phyloP scores from a whole-genome alignment of 495 filamentous ascomycete species.

The Penicillium paradoxum region DNA sequence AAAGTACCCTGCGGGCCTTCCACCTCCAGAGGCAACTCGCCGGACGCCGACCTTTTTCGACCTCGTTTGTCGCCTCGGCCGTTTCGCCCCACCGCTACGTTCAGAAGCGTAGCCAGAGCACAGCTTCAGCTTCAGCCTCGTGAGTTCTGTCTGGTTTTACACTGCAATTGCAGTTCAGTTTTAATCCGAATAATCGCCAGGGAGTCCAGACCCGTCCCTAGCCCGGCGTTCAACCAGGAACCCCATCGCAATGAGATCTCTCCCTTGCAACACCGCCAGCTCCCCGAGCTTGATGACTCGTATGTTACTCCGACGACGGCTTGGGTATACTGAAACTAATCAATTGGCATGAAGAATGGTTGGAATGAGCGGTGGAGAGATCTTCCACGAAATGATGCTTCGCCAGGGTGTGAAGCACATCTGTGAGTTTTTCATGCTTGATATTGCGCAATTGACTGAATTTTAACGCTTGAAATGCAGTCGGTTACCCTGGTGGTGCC shows the following conservation, averaged over 20 bases:
- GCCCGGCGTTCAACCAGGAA: conserved; percentile 67
- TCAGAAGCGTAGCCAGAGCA: conserved; percentile 48
- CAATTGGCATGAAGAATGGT: conserved; percentile 61
- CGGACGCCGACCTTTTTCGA: conserved; percentile 38
- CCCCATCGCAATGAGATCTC: conserved; percentile 59
- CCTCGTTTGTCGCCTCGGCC: conserved; percentile 38
- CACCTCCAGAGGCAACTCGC: conserved; percentile 39
- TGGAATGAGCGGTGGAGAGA: conserved; percentile 90
- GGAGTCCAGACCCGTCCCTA: conserved; percentile 53
- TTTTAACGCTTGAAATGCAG: conserved; percentile 10
- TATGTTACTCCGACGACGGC: conserved; percentile 24
- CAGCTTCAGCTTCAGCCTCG: conserved; percentile 42
- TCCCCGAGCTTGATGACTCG: conserved; percentile 69
- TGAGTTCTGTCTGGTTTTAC: conserved; percentile 24
- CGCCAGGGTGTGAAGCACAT: conserved; percentile 87
- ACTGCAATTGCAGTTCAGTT: neutral
- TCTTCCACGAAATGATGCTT: conserved; percentile 99
- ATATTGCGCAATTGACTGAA: neutral
- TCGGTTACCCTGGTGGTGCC: conserved; percentile 41
- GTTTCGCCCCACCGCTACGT: conserved; percentile 44
- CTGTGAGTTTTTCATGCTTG: conserved; percentile 54
- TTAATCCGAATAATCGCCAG: conserved; percentile 15
- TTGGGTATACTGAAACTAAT: conserved; percentile 7
- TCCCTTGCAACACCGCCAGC: conserved; percentile 57
- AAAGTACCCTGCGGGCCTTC: conserved; percentile 42